Base-by-base conservation (phyloP, 179 eudicot species). In the Sideroxylon spinosum region DNA sequence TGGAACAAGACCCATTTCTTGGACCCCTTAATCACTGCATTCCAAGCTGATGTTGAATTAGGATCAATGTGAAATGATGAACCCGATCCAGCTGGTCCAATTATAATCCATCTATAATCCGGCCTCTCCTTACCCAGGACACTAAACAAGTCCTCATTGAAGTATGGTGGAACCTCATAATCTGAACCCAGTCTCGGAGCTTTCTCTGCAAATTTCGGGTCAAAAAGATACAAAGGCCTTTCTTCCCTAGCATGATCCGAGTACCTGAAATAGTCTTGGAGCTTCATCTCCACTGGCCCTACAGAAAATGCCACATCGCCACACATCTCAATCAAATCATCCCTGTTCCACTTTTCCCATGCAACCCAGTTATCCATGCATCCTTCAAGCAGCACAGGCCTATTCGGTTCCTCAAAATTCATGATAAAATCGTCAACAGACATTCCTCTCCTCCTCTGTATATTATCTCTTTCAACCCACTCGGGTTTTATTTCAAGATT, bases 1-100 rank as follows among this genome's bases (percentile, higher is more conserved):
- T 98, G 98, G 62, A 95, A 91, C 85, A 95, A 80, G 0, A 95
- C 86, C 98, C 98, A 95, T 81, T 95, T 95, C 86, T 95, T 95
- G 46, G 98, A 93, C 49, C 98, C 98, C 81, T 87, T 91, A 9
- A 95, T 84, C 75, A 95, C 95, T 53, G 97, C 98, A 85, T 95
- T 95, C 98, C 98, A 95, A 78, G 98, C 98, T 48, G 98, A 95
- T 14, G 98, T 95, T 2, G 98, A 95, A 83, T 95, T 95, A 84
- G 98, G 98, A 85, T 95, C 98, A 63, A 95, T 93, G 78, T 95
- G 98, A 79, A 95, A 95, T 0, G 98, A 95, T 48, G 98, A 95
- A 60, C 98, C 98, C 2, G 98, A 93, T n/a, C 98, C 98, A 55
- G 97, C 90, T 23, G 98, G 98, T 80, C 98, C 98, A 14, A 95